A percentile compares a stretch with the other conserved stretches of the same genome.
These are phyloP conservation scores for Rutstroemia sp. DNA, from an alignment of 2,329 filamentous ascomycete genomes.

Conservation along the genomic window DNA sequence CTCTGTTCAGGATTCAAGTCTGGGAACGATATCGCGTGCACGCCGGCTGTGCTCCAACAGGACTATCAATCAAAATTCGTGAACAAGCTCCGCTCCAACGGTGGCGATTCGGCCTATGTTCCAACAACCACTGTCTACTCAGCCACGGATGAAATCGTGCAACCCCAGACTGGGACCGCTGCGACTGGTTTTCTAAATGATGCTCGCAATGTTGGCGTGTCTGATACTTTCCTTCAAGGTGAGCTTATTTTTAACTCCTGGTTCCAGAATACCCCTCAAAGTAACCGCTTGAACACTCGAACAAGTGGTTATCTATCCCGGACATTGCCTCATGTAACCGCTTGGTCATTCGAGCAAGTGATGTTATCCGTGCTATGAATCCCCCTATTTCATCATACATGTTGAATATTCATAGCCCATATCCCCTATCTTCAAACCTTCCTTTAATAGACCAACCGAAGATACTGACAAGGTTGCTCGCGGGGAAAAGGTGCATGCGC, in stretches of 20 bases:
- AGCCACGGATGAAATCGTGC: conserved; percentile 42
- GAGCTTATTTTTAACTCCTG: no score
- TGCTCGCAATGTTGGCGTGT: not conserved
- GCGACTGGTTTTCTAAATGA: conserved; percentile 40
- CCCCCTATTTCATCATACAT: no score
- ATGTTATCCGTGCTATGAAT: no score
- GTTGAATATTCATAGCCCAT: no score
- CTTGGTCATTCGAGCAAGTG: no score
- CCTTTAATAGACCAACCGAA: no score
- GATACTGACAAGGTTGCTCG: no score
- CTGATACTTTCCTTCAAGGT: conserved; percentile 1
- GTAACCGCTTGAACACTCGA: no score
- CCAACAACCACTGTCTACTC: conserved; percentile 48
- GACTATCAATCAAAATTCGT: conserved; percentile 38
- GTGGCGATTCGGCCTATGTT: conserved; percentile 45
- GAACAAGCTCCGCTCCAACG: conserved; percentile 33
- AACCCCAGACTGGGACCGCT: conserved; percentile 38
- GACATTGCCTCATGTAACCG: no score
- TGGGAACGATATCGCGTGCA: not conserved
- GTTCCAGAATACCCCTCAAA: no score
- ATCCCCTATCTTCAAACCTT: no score
- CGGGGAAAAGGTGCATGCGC: not conserved
- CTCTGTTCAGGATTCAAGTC: conserved; percentile 20
- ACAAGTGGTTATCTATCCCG: no score
- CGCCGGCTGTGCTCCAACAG: conserved; percentile 33